Evolutionary conservation across 805 yeast species (phyloP), one percentile per base, ranked within the genome.

Genomic region (Pichia phayaonensis): DNA sequence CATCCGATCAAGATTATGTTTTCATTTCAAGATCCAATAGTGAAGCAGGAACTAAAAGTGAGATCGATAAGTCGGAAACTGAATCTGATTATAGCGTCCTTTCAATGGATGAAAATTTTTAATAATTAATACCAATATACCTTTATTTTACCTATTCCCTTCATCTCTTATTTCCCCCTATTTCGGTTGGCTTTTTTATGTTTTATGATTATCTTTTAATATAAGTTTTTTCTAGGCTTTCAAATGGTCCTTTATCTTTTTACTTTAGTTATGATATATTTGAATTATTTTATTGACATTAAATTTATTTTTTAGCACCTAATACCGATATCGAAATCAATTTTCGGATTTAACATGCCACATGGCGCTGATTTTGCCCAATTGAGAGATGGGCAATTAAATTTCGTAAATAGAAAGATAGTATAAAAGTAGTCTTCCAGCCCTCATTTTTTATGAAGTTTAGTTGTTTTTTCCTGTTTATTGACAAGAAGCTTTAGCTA

Each of bases 51-150:
- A 39, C 47, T 2, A 36, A 44, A 40, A 39, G 29, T 15, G 34
- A 29, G 7, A n/a, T 13, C 13, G n/a, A 29, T 13, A 29, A 13
- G 16, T 40, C 40, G 16, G 47, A 31, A 2, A 29, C 4, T 31
- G 45, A 40, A 4, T 48, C 51, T 2, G 48, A 44, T 31, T 44
- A 44, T n/a, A 49, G 51, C 29, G 39, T 48, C n/a, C 43, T 48
- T 13, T 48, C 50, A 4, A 24, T 43, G 23, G 50, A 48, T 18
- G 50, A 48, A 4, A 34, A 20, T 34, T 34, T 34, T 8, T 34
- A n/a, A 34, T 34, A 7, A 15, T 34, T n/a, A n/a, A n/a, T 34
- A 34, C 20, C 38, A 16, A 11, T 34, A 34, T 31, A 31, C 3
- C 12, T 26, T 10, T 26, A 10, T 26, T 10, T 26, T 26, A 7